These are phyloP conservation scores for Talaromyces ruber DNA, from an alignment of 495 filamentous ascomycete species.

Conservation along the genomic window DNA sequence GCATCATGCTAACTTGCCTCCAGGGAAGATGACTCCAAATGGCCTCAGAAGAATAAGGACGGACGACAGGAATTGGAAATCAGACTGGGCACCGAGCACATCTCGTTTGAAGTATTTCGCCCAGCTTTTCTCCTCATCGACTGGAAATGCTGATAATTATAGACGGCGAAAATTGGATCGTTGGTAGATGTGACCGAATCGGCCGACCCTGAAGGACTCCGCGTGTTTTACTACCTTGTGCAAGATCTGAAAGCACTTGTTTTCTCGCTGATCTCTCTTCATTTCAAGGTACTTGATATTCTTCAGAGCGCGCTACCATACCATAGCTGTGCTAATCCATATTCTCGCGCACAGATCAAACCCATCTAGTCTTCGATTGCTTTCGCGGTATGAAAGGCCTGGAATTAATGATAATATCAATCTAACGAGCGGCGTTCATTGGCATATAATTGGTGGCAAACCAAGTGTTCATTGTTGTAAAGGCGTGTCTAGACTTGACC, in stretches of 20 bases:
- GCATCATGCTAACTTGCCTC: constrained; percentile 16
- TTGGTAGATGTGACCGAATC: constrained; percentile 95
- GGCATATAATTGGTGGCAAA: background rate
- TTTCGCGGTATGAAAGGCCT: background rate
- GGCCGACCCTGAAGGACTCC: constrained; percentile 87
- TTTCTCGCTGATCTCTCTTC: constrained; percentile 90
- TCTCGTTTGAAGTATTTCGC: constrained; percentile 79
- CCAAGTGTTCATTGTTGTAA: background rate
- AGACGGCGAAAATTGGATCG: constrained; percentile 99
- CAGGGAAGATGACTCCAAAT: constrained; percentile 98
- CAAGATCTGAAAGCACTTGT: constrained; percentile 96
- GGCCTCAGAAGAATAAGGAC: constrained; percentile 99
- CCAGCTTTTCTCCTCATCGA: background rate
- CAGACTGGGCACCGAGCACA: constrained; percentile 87
- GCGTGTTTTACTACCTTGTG: constrained; percentile 99
- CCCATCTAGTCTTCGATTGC: constrained; percentile 49
- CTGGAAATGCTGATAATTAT: constrained; percentile 3
- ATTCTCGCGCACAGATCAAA: constrained; percentile 50
- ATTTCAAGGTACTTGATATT: constrained; percentile 70
- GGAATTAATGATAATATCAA: constrained; percentile 1
- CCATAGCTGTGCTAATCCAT: background rate
- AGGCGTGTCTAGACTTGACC: background rate
- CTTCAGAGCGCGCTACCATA: background rate
- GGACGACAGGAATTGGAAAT: constrained; percentile 97
- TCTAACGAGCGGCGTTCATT: constrained; percentile 1